Percentiles rank a stretch among this genome's conserved stretches.
Conservation (phyloP, 495 filamentous ascomycete species). For the Pyrenopolyporus hunteri region DNA sequence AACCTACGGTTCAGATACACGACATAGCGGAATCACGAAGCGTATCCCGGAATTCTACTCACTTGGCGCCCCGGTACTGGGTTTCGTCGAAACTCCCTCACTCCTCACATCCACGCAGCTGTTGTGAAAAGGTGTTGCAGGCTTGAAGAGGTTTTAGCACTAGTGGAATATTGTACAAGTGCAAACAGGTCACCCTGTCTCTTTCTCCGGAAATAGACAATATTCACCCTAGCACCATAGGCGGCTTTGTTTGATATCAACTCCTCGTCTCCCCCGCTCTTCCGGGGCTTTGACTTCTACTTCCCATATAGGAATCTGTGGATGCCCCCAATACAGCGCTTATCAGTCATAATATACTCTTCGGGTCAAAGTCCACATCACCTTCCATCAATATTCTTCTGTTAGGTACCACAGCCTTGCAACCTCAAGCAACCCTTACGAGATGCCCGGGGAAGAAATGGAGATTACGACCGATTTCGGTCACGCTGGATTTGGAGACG, state of each 20-base stretch:
- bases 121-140: not conserved
- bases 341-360: not conserved
- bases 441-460: conserved; percentile 64
- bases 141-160: not conserved
- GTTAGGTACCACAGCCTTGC: not conserved
- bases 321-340: no score
- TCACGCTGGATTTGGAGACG: conserved; percentile 56
- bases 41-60: not conserved
- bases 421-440: conserved; percentile 43
- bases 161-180: conserved; percentile 1
- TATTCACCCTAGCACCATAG: not conserved
- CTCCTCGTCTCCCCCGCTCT: not conserved
- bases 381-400: not conserved
- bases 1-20: not conserved
- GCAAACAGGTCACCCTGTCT: not conserved
- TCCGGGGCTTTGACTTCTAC: not conserved
- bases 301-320: not conserved
- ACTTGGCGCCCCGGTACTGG: no score
- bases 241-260: conserved; percentile 22
- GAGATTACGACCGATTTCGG: conserved; percentile 59
- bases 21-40: not conserved
- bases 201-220: conserved; percentile 25
- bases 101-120: not conserved
- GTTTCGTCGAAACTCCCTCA: not conserved
- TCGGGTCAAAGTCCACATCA: no score